Evolutionary conservation across 108 stramenopile genomes (phyloP).

Genomic region (Parietichytrium sp.): DNA sequence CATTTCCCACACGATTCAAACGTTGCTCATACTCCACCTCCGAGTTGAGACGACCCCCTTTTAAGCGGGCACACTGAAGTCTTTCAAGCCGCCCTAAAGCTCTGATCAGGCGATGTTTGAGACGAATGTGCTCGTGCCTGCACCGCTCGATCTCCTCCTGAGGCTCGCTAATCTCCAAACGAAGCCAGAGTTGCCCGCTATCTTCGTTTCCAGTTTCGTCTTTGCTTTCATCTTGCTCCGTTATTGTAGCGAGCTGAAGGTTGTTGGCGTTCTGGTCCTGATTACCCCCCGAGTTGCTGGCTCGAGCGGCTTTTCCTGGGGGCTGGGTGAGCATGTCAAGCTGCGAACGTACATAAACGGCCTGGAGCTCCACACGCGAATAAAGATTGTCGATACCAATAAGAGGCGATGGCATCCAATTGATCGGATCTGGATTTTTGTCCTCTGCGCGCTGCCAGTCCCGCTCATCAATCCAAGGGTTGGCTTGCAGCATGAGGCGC

Average conservation of each 20-base stretch:
- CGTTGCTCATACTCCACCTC: not conserved
- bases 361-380: slow-evolving; percentile 5
- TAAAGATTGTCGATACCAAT: not conserved
- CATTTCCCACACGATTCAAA: not conserved
- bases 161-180: not conserved
- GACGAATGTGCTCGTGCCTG: slow-evolving; percentile 32
- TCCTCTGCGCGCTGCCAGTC: slow-evolving; percentile 32
- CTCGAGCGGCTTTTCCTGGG: not conserved
- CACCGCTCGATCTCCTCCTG: slow-evolving; percentile 36
- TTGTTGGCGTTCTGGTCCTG: no score
- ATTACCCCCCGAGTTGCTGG: not conserved
- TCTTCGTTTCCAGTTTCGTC: not conserved
- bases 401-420: slow-evolving; percentile 2
- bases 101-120: slow-evolving; percentile 35
- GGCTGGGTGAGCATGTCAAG: not conserved
- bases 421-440: slow-evolving; percentile 33
- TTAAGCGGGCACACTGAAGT: not conserved
- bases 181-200: not conserved
- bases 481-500: not conserved
- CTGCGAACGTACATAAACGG: slow-evolving; percentile 22
- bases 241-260: not conserved
- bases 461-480: slow-evolving; percentile 36
- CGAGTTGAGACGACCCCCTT: not conserved
- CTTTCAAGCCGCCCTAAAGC: slow-evolving; percentile 9
- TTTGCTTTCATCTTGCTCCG: not conserved